A percentile compares a stretch with the other conserved stretches of the same genome.
Conservation (phyloP, 169 alveolate species). For the Eimeria praecox region DNA sequence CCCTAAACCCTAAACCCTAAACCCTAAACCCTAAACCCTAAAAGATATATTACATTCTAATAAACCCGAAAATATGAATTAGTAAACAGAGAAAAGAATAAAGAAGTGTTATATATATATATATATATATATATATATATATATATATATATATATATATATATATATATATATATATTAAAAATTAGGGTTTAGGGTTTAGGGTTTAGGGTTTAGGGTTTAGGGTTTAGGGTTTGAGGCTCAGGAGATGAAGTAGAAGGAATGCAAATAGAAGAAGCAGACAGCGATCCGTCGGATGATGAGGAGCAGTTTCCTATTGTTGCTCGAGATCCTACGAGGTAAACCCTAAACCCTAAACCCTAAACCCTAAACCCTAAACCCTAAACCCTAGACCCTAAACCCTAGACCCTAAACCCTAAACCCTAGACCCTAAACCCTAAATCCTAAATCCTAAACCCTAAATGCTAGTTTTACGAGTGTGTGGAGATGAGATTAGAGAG, state of each 20-base stretch:
- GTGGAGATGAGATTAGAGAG: too few species aligned
- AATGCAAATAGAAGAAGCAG: conserved; percentile 32
- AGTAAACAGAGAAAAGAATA: too few species aligned
- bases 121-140: too few species aligned
- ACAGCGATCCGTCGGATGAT: conserved; percentile 46
- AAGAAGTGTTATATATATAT: too few species aligned
- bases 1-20: background rate
- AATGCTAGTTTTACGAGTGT: background rate
- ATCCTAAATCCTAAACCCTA: background rate
- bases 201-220: conserved; percentile 47
- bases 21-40: too few species aligned
- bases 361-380: conserved; percentile 11
- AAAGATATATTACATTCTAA: too few species aligned
- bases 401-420: background rate
- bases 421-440: conserved; percentile 20
- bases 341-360: conserved; percentile 15
- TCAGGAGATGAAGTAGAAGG: conserved; percentile 2
- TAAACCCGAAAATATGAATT: too few species aligned
- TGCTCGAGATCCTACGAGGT: conserved; percentile 19
- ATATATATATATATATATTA: too few species aligned
- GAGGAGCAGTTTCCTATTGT: conserved; percentile 34
- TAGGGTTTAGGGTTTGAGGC: conserved; percentile 23
- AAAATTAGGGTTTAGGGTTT: background rate
- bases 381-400: background rate
- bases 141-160: too few species aligned